These are phyloP conservation scores for Teratosphaeria zuluensis DNA, from an alignment of 2,329 filamentous ascomycete species.

Conservation along the genomic window DNA sequence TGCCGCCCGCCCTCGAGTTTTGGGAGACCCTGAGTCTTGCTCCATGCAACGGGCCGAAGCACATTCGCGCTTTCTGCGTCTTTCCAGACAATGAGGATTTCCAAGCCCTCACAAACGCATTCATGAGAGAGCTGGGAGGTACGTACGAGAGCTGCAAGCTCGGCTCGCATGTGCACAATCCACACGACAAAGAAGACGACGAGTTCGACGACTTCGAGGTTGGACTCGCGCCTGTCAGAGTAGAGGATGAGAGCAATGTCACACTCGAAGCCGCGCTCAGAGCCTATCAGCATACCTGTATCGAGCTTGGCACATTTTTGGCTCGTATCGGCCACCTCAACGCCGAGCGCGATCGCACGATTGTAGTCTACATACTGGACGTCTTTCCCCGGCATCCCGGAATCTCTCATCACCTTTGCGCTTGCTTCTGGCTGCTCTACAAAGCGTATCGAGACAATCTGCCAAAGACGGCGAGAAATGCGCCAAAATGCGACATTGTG, in stretches of 20 bases:
- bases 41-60: constrained; percentile 61
- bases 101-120: constrained; percentile 49
- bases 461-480: constrained; percentile 51
- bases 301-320: constrained; percentile 19
- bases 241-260: constrained; percentile 8
- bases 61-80: constrained; percentile 60
- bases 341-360: constrained; percentile 38
- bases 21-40: constrained; percentile 74
- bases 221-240: constrained; percentile 30
- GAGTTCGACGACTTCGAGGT: constrained; percentile 15
- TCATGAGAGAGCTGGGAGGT: constrained; percentile 58
- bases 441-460: constrained; percentile 55
- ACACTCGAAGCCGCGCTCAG: constrained; percentile 12
- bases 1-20: constrained; percentile 65
- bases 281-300: constrained; percentile 15
- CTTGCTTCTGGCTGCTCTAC: constrained; percentile 63
- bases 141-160: constrained; percentile 67
- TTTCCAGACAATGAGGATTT: constrained; percentile 59
- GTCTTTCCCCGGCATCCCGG: constrained; percentile 36
- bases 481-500: constrained; percentile 49
- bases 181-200: constrained; percentile 28
- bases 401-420: constrained; percentile 53
- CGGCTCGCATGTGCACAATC: constrained; percentile 45
- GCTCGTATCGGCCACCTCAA: constrained; percentile 13
- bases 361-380: constrained; percentile 71